A percentile compares a stretch with the other conserved stretches of the same genome.
phyloP scores from a whole-genome alignment of 305 asterid genomes.

The Fraxinus sp. region DNA sequence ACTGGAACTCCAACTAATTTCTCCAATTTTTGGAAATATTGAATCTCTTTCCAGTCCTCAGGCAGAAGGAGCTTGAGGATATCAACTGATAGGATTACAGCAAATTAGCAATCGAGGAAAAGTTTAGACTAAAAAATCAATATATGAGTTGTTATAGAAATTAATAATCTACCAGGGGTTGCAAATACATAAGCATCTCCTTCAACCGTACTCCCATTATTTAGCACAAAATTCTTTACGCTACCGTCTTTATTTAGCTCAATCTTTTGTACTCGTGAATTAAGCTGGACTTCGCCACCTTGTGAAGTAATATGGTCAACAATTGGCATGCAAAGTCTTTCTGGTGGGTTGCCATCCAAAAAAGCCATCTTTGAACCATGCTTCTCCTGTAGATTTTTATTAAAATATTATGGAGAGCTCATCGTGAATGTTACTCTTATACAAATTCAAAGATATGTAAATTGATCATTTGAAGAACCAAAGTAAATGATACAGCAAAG shows the following conservation, averaged over 20 bases:
- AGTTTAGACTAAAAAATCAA: background rate
- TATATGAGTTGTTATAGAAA: background rate
- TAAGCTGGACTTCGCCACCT: slow-evolving; percentile 78
- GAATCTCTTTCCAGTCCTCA: slow-evolving; percentile 78
- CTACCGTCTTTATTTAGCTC: slow-evolving; percentile 75
- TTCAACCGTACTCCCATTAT: slow-evolving; percentile 53
- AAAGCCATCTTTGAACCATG: slow-evolving; percentile 99
- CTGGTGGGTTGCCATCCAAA: slow-evolving; percentile 97
- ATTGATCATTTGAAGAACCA: background rate
- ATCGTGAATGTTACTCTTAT: background rate
- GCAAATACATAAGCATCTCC: slow-evolving; percentile 96
- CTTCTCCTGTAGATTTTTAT: slow-evolving; percentile 64
- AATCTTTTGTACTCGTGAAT: slow-evolving; percentile 77
- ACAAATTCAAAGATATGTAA: background rate
- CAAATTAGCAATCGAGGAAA: slow-evolving; percentile 15
- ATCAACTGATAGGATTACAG: slow-evolving; percentile 55
- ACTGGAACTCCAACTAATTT: slow-evolving; percentile 97
- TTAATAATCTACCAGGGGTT: slow-evolving; percentile 64
- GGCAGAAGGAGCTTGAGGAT: slow-evolving; percentile 89
- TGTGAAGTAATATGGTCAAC: slow-evolving; percentile 69
- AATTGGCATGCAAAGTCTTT: slow-evolving; percentile 94
- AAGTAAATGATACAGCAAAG: background rate
- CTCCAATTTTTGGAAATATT: slow-evolving; percentile 79
- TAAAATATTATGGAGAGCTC: slow-evolving; percentile 6
- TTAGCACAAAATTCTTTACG: slow-evolving; percentile 58